Base-by-base conservation (phyloP, 768 basidiomycete species). In the Pseudohyphozyma bogoriensis region DNA sequence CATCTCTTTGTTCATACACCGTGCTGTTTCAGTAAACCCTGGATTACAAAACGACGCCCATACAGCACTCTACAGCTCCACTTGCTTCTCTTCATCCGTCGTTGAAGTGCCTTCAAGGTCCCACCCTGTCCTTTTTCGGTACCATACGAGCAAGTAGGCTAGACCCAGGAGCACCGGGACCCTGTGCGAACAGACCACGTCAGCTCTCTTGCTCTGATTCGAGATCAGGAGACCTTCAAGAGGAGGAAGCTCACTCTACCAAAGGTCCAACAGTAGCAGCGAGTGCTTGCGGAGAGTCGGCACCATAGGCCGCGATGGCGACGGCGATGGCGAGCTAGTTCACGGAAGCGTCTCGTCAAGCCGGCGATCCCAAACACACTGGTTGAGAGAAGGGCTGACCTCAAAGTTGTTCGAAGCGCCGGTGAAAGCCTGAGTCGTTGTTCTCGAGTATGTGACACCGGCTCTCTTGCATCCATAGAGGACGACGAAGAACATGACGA, bases 291-390 rank as follows among this genome's bases (percentile, higher is more conserved):
- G 85, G 82, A 0, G 85, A 86, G 8, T 82, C 78, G 3, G 85
- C 81, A 4, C 89, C 87, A 72, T 83, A 90, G 0, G 84, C 81
- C 0, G 85, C 83, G 44, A 89, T 83, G 2, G 83, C 79, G 1
- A 89, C 84, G 0, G 88, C 87, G 57, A 90, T 90, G 0, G 87
- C 86, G 0, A 89, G 78, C 75, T 89, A 22, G 37, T 1, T 24
- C 3, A 4, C 6, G 11, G 12, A 8, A 13, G 16, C 6, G 24
- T 18, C 11, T 20, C 9, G 11, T 49, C 32, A 36, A 33, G 33
- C 5, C 3, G n/a, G 36, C 16, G n/a, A 33, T 12, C 40, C 29
- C 13, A 15, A 36, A 22, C 8, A 3, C 16, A 28, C 32, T 4
- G 45, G 13, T 3, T 16, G 18, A 3, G 33, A 11, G n/a, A 46